A percentile compares a stretch with the other conserved stretches of the same genome.
Evolutionary conservation across 176 grass and related monocot species (phyloP).

Genomic region (Carex myosuroides): DNA sequence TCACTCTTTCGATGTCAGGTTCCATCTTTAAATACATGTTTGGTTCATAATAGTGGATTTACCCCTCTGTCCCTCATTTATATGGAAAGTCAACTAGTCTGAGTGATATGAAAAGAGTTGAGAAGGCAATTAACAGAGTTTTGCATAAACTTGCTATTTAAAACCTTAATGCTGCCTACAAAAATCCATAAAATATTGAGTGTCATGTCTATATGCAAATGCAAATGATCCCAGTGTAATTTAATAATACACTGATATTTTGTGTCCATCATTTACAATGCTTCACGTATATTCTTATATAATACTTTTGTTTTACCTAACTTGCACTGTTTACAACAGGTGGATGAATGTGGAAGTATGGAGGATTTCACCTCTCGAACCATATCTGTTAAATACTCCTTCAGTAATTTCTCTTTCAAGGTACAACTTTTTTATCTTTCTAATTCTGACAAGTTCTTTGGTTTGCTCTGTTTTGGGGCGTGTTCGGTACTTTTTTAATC

Average conservation of each 20-base stretch:
- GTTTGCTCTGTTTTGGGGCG: neutral
- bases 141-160: neutral
- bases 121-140: neutral
- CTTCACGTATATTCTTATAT: neutral
- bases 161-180: neutral
- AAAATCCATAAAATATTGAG: neutral
- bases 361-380: conserved; percentile 65
- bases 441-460: neutral
- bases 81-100: neutral
- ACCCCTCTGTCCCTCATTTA: neutral
- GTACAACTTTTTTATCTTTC: conserved; percentile 26
- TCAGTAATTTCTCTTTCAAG: conserved; percentile 99
- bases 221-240: neutral
- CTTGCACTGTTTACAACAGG: conserved; percentile 39
- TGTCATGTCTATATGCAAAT: neutral
- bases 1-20: neutral
- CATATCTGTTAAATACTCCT: conserved; percentile 72
- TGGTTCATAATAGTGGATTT: neutral
- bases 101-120: neutral
- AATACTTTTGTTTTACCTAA: neutral
- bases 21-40: neutral
- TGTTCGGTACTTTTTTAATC: neutral
- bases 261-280: neutral
- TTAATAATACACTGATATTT: neutral
- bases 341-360: conserved; percentile 87